These are phyloP conservation scores for Pestalotiopsis sp. DNA, from an alignment of 2,329 filamentous ascomycete species.

Conservation along the genomic window DNA sequence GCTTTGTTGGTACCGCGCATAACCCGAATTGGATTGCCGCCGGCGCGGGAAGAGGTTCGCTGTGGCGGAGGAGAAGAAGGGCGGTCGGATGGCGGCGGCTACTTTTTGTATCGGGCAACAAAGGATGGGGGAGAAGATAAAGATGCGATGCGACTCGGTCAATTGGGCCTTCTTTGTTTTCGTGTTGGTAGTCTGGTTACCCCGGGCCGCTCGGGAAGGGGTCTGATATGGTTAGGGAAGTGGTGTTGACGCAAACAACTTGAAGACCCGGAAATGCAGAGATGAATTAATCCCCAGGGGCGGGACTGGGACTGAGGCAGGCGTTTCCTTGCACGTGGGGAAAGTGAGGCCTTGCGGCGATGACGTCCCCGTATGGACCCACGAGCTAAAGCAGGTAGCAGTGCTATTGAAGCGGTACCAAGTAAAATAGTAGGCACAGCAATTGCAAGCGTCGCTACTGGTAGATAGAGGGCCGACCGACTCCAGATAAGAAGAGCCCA, in stretches of 20 bases:
- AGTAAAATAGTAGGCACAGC: background rate
- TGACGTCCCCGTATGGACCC: constrained; percentile 7
- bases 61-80: background rate
- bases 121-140: background rate
- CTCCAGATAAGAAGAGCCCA: background rate
- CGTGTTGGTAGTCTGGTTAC: background rate
- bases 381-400: background rate
- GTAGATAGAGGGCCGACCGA: background rate
- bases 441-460: background rate
- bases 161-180: background rate
- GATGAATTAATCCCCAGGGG: background rate
- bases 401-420: background rate
- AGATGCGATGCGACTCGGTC: background rate
- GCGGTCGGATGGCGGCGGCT: background rate
- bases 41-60: background rate
- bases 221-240: background rate
- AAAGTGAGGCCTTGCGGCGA: constrained; percentile 8
- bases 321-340: constrained; percentile 8
- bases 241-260: background rate
- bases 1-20: constrained; percentile 4
- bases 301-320: background rate
- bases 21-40: background rate
- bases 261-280: background rate
- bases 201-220: background rate
- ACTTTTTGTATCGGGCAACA: background rate